Evolutionary conservation across 78 protist species (phyloP).

Genomic region (Cavenderia fasciculata): DNA sequence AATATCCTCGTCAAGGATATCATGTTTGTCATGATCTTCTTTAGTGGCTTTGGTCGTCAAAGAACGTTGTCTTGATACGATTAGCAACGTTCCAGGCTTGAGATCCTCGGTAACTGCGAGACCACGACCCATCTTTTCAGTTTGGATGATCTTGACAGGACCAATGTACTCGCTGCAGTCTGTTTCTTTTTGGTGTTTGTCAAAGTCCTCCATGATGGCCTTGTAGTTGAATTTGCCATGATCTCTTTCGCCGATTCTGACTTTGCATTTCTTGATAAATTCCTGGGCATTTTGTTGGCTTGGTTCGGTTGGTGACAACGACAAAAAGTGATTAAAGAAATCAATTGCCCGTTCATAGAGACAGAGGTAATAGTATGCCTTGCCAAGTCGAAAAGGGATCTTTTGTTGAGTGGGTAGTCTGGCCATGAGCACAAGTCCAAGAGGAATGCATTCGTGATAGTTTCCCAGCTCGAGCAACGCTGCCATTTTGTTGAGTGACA

Average conservation of each 20-base stretch:
- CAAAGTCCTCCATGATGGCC: not conserved
- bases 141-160: not conserved
- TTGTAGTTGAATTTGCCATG: conserved; percentile 6
- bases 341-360: conserved; percentile 22
- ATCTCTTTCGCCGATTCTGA: not conserved
- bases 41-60: no score
- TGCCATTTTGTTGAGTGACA: not conserved
- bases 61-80: conserved; percentile 5
- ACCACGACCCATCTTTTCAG: conserved; percentile 14
- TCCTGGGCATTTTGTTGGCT: not conserved
- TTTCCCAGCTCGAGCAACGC: not conserved
- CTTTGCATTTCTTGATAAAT: not conserved
- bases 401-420: not conserved
- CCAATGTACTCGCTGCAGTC: conserved; percentile 38
- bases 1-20: no score
- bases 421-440: not conserved
- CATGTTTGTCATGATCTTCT: no score
- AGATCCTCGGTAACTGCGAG: conserved; percentile 7
- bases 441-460: conserved; percentile 24
- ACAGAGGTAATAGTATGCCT: not conserved
- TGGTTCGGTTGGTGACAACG: not conserved
- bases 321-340: not conserved
- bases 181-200: not conserved
- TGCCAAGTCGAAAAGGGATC: not conserved
- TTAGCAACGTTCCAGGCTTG: not conserved